Evolutionary conservation across 75 land plant species (phyloP), one percentile per base, ranked within the genome.

Genomic region (Azolla pinnata): DNA sequence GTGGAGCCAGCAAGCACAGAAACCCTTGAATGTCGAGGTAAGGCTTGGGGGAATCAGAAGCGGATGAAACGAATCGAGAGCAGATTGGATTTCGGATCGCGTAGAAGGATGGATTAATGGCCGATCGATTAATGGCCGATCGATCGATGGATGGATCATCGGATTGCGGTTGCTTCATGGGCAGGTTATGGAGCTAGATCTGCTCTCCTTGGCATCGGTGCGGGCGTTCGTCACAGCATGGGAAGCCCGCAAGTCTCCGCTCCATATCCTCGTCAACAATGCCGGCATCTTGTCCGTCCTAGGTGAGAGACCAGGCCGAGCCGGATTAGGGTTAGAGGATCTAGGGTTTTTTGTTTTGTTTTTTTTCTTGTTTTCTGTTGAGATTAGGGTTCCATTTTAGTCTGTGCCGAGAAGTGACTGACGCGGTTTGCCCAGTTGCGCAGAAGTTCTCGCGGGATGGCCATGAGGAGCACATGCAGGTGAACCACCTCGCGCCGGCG

Each of bases 401-500:
- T 48, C 8, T 47, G 17, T 26, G 24, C 20, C 5, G 12, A 57
- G 1, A 33, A 0, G 18, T 48, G 27, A 0, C 46, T 27, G 16
- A n/a, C n/a, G n/a, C n/a, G n/a, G n/a, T n/a, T n/a, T n/a, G n/a
- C n/a, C n/a, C 62, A 79, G 82, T 62, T 21, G 45, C 60, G 25
- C 75, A 76, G 65, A 72, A 56, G 54, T 71, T 77, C 35, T 76
- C 83, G 0, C 38, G 28, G 31, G 83, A 82, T 35, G 79, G 79
- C 3, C 48, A 40, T 35, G 85, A 82, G 64, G 64, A 61, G 49
- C 85, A 82, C 63, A 59, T 79, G 61, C 85, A 82, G 61, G 85
- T 79, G 33, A 82, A 82, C 52, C 75, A 82, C 54, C 65, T 82
- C 0, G 85, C 77, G 10, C 75, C 82, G 2, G 81, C 85, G 5